Base-by-base conservation (phyloP, 2,329 filamentous ascomycete species). In the Ophiosphaerella herpotricha region DNA sequence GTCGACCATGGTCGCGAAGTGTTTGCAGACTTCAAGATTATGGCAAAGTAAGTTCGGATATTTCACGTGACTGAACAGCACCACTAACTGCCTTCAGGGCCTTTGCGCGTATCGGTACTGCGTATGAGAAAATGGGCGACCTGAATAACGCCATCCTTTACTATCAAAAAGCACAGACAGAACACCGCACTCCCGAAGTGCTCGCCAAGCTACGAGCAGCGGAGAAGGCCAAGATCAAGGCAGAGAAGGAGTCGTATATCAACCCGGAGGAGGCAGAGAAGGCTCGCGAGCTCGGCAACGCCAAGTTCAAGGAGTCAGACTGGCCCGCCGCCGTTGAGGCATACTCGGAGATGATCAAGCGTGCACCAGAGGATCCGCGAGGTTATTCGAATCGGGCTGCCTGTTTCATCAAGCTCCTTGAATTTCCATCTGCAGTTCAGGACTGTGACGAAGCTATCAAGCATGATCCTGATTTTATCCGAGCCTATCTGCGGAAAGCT, bases 361-460 rank as follows among this genome's bases (percentile, higher is more conserved):
- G 94, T 50, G 88, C 91, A 0, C 94, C 95, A 5, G 83, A 95
- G 0, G 94, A 99, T 70, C 88, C 94, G 35, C 87, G 95, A 63
- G 93, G 94, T 37, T 99, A 94, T 82, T 95, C 90, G 73, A 99
- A 99, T 83, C 91, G 94, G 63, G 94, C 94, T 6, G 94, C 94
- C 4, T 95, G 94, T 39, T 91, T 97, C 68, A 89, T 97, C 77
- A 99, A 99, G 81, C 83, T 99, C 37, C 89, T 99, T 67, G 90
- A 92, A 63, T 96, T 99, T 81, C 94, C 94, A 6, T 90, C 88
- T 60, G 95, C 94, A 1, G 86, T 99, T 34, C 85, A 91, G 41
- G 95, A 99, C 78, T 97, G 94, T 75, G 87, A 96, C 74, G 80
- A 84, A 61, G 94, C 94, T 38, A 95, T 96, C 78, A 89, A 91